Evolutionary conservation across 2,329 filamentous ascomycete genomes (phyloP).

Genomic region (Pestalotiopsis fici): DNA sequence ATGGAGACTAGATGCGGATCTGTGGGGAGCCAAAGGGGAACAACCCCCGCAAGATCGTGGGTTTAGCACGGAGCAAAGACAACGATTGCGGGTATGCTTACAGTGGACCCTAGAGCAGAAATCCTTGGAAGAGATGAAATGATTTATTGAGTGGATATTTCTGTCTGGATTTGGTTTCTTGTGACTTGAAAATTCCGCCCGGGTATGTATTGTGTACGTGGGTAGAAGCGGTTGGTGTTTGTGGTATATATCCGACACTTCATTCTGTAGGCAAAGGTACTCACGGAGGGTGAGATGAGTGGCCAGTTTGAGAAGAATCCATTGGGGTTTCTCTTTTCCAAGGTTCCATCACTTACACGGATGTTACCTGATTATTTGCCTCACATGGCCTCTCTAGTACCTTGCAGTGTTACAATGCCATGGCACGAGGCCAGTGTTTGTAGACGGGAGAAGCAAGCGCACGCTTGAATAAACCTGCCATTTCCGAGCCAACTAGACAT

Average conservation of each 20-base stretch:
- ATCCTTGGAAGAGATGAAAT: not conserved
- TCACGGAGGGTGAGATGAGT: not conserved
- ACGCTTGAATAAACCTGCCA: not conserved
- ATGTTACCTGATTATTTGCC: not conserved
- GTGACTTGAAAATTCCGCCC: too few species aligned
- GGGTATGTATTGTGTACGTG: too few species aligned
- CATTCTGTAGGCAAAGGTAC: too few species aligned
- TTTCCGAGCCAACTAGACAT: too few species aligned
- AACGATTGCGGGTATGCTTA: not conserved
- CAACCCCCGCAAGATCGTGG: not conserved
- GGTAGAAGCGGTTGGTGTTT: too few species aligned
- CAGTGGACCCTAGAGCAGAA: not conserved
- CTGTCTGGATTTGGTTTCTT: not conserved
- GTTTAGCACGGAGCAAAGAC: not conserved
- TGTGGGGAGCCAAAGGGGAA: not conserved
- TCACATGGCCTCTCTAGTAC: not conserved
- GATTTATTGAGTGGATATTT: not conserved
- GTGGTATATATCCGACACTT: too few species aligned
- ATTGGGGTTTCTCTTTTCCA: not conserved
- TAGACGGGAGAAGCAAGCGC: not conserved
- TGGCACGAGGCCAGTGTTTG: not conserved
- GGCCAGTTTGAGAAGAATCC: not conserved
- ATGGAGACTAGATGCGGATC: slow-evolving; percentile 3
- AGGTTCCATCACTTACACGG: not conserved
- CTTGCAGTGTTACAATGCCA: not conserved